Percentiles rank a stretch among this genome's conserved stretches.
phyloP scores from a whole-genome alignment of 306 rosid species.

The Delonix regia region DNA sequence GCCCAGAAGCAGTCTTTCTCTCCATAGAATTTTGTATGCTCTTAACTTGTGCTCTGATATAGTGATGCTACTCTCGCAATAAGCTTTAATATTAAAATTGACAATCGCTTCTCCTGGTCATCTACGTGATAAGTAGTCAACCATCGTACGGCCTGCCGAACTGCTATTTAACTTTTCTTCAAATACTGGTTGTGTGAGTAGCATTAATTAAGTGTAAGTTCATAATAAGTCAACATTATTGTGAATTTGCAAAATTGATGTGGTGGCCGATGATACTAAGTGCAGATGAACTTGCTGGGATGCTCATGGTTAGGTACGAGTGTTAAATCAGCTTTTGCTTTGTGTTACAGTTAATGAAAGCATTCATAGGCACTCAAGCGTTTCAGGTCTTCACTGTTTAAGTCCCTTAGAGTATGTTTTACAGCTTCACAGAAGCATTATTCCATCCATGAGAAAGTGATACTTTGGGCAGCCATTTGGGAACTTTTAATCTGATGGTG shows the following conservation, averaged over 20 bases:
- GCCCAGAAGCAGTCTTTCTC: neutral
- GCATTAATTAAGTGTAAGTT: neutral
- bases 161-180: neutral
- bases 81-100: neutral
- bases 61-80: neutral
- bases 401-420: neutral
- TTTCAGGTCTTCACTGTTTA: neutral
- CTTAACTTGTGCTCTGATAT: neutral
- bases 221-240: neutral
- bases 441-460: neutral
- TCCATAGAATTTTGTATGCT: neutral
- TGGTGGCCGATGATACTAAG: neutral
- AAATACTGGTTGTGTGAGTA: neutral
- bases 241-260: neutral
- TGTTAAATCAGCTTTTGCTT: neutral
- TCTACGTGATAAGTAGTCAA: neutral
- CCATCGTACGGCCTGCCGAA: neutral
- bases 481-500: neutral
- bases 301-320: neutral
- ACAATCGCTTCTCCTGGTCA: neutral
- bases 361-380: neutral
- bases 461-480: neutral
- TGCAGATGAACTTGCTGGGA: neutral
- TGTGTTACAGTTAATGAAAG: neutral
- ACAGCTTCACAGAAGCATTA: neutral